Percentiles rank a stretch among this genome's conserved stretches.
Conservation (phyloP, 306 rosid species). For the Trifolium dubium region DNA sequence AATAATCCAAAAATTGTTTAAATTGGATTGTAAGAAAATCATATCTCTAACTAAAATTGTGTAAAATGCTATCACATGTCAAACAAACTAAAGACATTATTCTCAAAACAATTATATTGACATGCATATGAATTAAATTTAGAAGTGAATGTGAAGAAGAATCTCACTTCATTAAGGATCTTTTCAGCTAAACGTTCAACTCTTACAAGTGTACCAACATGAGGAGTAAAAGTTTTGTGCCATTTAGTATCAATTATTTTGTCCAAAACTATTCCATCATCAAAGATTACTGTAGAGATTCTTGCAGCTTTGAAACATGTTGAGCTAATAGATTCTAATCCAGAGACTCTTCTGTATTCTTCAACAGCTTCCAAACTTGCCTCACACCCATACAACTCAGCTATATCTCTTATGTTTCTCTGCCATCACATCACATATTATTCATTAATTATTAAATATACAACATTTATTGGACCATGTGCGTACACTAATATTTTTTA, state of each 20-base stretch:
- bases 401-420: slow-evolving; percentile 78
- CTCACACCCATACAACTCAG: slow-evolving; percentile 74
- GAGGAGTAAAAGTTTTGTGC: slow-evolving; percentile 64
- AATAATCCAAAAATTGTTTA: no score
- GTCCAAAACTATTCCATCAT: slow-evolving; percentile 77
- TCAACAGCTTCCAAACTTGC: slow-evolving; percentile 64
- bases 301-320: slow-evolving; percentile 77
- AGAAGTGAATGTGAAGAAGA: not conserved
- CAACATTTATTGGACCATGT: no score
- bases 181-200: slow-evolving; percentile 75
- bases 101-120: no score
- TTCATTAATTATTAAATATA: no score
- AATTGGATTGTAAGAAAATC: no score
- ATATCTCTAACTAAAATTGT: no score
- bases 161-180: slow-evolving; percentile 73
- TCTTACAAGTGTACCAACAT: slow-evolving; percentile 79
- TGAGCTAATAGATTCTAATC: slow-evolving; percentile 64
- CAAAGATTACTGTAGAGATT: slow-evolving; percentile 75
- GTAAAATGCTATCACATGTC: no score
- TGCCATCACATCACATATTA: slow-evolving; percentile 36
- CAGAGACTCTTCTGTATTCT: slow-evolving; percentile 65
- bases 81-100: no score
- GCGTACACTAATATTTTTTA: no score
- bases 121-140: no score
- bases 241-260: slow-evolving; percentile 66